phyloP scores from a whole-genome alignment of 2,329 filamentous ascomycete genomes.

The Coleophoma eucalyptorum region DNA sequence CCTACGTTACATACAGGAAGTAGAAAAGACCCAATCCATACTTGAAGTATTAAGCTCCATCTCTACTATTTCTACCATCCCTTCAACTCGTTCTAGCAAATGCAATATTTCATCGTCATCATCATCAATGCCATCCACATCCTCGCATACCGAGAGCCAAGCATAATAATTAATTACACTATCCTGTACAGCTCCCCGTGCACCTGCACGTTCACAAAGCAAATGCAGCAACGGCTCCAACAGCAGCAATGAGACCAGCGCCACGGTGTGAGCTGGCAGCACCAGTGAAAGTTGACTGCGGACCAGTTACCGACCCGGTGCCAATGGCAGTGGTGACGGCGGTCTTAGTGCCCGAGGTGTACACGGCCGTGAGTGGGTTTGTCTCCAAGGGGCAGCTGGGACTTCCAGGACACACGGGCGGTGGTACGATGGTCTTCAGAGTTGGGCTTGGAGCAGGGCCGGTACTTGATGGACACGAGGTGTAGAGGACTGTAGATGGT shows the following conservation, averaged over 20 bases:
- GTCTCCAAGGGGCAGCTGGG: not conserved
- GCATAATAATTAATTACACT: too few species aligned
- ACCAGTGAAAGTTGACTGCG: slow-evolving; percentile 1
- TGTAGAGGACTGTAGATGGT: slow-evolving; percentile 12
- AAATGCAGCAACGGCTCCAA: slow-evolving; percentile 1
- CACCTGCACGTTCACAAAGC: not conserved
- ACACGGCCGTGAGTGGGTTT: slow-evolving; percentile 1
- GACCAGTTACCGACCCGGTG: not conserved
- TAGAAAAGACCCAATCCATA: too few species aligned
- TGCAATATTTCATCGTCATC: too few species aligned
- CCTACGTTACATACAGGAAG: too few species aligned
- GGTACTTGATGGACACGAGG: slow-evolving; percentile 7
- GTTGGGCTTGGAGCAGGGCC: not conserved
- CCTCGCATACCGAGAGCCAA: too few species aligned
- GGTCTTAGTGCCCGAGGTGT: not conserved
- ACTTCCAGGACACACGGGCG: slow-evolving; percentile 3
- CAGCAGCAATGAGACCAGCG: slow-evolving; percentile 6
- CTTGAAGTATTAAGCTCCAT: too few species aligned
- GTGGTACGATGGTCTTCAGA: slow-evolving; percentile 1
- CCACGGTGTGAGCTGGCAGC: slow-evolving; percentile 6
- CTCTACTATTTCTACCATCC: too few species aligned
- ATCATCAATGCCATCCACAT: too few species aligned
- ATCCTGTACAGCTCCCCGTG: too few species aligned
- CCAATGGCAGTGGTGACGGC: not conserved
- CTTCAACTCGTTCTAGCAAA: too few species aligned